Conservation (phyloP, 371 early-diverging fungal genomes). For the Syncephalastrum monosporum region DNA sequence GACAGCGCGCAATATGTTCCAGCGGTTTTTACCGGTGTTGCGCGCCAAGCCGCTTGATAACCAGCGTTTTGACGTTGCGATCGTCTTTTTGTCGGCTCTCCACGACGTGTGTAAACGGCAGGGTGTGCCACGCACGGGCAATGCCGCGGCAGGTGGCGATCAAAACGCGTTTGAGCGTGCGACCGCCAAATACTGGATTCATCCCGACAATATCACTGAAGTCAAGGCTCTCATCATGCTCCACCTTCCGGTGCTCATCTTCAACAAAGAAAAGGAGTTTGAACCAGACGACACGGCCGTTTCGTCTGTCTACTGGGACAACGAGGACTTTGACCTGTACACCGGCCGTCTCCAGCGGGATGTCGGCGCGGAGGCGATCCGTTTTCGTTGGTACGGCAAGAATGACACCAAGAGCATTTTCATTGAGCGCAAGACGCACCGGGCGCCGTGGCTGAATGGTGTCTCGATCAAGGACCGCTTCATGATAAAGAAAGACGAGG, state of each 20-base stretch:
- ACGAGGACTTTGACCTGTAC: conserved; percentile 89
- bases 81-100: conserved; percentile 45
- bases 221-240: conserved; percentile 91
- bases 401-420: conserved; percentile 67
- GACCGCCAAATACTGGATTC: conserved; percentile 98
- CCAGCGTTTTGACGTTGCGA: conserved; percentile 58
- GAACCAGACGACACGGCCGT: conserved; percentile 61
- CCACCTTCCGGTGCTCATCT: conserved; percentile 95
- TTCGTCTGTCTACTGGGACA: conserved; percentile 95
- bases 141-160: conserved; percentile 60
- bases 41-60: conserved; percentile 52
- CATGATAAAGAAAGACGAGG: conserved; percentile 47
- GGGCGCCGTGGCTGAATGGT: conserved; percentile 96
- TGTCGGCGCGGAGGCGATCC: conserved; percentile 92
- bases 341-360: conserved; percentile 87
- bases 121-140: conserved; percentile 31
- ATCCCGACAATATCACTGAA: conserved; percentile 97
- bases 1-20: conserved; percentile 68
- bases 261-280: conserved; percentile 61
- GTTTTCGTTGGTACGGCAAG: conserved; percentile 94
- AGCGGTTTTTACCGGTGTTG: conserved; percentile 79
- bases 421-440: conserved; percentile 98
- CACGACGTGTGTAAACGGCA: conserved; percentile 42
- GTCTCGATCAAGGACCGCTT: conserved; percentile 73
- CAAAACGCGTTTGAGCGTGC: conserved; percentile 82